Percentiles rank a stretch among this genome's conserved stretches.
Evolutionary conservation across 805 yeast genomes (phyloP).

Genomic region (Maudiozyma saulgeensis): DNA sequence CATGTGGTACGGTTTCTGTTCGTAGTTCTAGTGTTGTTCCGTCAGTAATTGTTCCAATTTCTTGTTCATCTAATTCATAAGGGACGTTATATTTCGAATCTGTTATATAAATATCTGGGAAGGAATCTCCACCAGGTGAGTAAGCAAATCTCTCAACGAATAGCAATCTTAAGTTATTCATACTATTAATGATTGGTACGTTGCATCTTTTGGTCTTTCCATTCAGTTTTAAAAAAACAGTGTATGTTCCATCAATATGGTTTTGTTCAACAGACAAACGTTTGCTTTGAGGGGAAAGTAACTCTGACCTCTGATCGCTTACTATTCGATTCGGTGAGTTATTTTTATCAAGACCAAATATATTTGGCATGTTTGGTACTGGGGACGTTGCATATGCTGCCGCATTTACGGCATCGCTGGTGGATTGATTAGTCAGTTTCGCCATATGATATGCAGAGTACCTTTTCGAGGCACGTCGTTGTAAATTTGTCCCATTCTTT

Average conservation of each 20-base stretch:
- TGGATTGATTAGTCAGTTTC: conserved; percentile 46
- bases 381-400: conserved; percentile 13
- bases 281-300: background rate
- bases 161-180: conserved; percentile 47
- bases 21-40: conserved; percentile 53
- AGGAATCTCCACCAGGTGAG: conserved; percentile 58
- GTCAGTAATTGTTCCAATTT: conserved; percentile 45
- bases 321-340: background rate
- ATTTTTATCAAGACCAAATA: background rate
- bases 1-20: conserved; percentile 1
- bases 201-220: conserved; percentile 46
- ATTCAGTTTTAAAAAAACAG: conserved; percentile 41
- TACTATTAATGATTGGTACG: conserved; percentile 25
- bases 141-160: conserved; percentile 85
- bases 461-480: conserved; percentile 86
- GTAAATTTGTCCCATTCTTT: conserved; percentile 74
- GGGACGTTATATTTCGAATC: conserved; percentile 51
- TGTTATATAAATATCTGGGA: conserved; percentile 71
- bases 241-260: background rate
- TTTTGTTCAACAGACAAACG: background rate
- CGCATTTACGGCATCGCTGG: conserved; percentile 19
- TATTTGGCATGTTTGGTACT: background rate
- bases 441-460: conserved; percentile 91
- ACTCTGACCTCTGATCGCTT: background rate
- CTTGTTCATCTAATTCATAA: conserved; percentile 71